Evolutionary conservation across 306 rosid species (phyloP).

Genomic region (Cercis canadensis): DNA sequence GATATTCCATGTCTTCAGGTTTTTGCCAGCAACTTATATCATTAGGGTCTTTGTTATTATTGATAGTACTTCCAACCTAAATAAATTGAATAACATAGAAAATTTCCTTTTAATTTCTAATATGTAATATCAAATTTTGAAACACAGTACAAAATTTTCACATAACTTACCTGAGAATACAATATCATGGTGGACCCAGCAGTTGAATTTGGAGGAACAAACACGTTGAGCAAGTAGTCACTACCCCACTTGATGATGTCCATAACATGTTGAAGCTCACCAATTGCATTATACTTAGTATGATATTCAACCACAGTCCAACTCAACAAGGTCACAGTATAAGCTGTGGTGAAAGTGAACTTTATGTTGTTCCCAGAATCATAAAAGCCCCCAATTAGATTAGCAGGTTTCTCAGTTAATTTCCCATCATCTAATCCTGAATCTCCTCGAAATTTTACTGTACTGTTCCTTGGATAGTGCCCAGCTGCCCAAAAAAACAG

Average conservation of each 20-base stretch:
- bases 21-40: slow-evolving; percentile 79
- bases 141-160: neutral
- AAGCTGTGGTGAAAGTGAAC: slow-evolving; percentile 84
- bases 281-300: slow-evolving; percentile 62
- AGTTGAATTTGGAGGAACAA: slow-evolving; percentile 51
- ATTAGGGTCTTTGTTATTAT: slow-evolving; percentile 37
- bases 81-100: slow-evolving; percentile 10
- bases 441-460: slow-evolving; percentile 71
- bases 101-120: neutral
- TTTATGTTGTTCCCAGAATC: slow-evolving; percentile 90
- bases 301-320: slow-evolving; percentile 86
- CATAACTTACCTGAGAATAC: slow-evolving; percentile 73
- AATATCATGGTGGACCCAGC: slow-evolving; percentile 47
- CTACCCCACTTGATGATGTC: slow-evolving; percentile 88
- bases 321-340: slow-evolving; percentile 77
- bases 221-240: slow-evolving; percentile 73
- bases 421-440: slow-evolving; percentile 77
- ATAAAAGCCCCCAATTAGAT: slow-evolving; percentile 82
- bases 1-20: slow-evolving; percentile 75
- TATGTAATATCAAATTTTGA: neutral
- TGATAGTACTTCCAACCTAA: slow-evolving; percentile 73
- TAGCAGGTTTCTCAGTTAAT: slow-evolving; percentile 27
- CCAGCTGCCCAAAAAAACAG: slow-evolving; percentile 59
- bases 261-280: slow-evolving; percentile 77
- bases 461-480: slow-evolving; percentile 57